A percentile compares a stretch with the other conserved stretches of the same genome.
Conservation (phyloP, 2,329 filamentous ascomycete species). For the Clarireedia hainanense region DNA sequence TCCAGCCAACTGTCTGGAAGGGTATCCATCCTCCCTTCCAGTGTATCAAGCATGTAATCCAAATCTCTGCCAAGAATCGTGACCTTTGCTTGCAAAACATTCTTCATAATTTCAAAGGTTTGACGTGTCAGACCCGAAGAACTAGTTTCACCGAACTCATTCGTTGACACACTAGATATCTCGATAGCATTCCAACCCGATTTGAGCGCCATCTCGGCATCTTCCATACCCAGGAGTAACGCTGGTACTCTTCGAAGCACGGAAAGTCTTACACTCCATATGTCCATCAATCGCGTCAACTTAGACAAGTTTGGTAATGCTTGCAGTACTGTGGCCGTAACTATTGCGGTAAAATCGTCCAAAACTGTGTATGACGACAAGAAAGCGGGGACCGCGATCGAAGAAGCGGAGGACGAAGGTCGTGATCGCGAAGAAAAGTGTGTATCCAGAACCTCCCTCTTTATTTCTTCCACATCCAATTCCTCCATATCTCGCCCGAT, state of each 20-base stretch:
- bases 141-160: slow-evolving; percentile 5
- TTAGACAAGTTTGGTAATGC: slow-evolving; percentile 73
- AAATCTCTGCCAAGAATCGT: slow-evolving; percentile 61
- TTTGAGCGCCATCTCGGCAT: slow-evolving; percentile 55
- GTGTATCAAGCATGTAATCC: slow-evolving; percentile 76
- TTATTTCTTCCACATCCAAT: slow-evolving; percentile 77
- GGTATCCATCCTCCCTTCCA: slow-evolving; percentile 78
- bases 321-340: slow-evolving; percentile 88
- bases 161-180: slow-evolving; percentile 17
- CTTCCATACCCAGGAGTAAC: slow-evolving; percentile 58
- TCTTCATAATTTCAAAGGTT: slow-evolving; percentile 51
- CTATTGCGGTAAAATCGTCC: slow-evolving; percentile 82
- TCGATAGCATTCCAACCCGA: slow-evolving; percentile 59
- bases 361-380: slow-evolving; percentile 57
- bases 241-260: slow-evolving; percentile 67
- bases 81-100: slow-evolving; percentile 61
- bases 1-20: slow-evolving; percentile 85
- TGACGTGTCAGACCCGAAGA: slow-evolving; percentile 21
- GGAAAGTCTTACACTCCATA: slow-evolving; percentile 69
- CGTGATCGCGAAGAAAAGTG: slow-evolving; percentile 60
- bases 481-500: slow-evolving; percentile 63
- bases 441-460: slow-evolving; percentile 75
- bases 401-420: slow-evolving; percentile 41
- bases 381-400: slow-evolving; percentile 33
- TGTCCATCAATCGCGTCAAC: slow-evolving; percentile 62